Evolutionary conservation across 352 stramenopile species (phyloP).

Genomic region (Saprolegnia parasitica): DNA sequence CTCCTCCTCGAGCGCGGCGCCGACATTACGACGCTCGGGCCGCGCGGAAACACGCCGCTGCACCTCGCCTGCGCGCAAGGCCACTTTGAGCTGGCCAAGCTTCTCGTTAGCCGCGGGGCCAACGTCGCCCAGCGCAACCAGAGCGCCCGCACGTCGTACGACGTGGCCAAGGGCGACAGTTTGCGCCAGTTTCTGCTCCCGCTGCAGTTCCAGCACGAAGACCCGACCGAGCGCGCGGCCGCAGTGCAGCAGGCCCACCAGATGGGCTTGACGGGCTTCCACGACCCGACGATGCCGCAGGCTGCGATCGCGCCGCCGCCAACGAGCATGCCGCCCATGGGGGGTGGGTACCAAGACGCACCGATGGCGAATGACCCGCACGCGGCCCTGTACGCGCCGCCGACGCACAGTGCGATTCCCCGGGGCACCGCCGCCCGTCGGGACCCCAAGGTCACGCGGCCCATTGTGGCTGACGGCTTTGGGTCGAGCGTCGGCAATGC

Average conservation of each 20-base stretch:
- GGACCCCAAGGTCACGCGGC: constrained; percentile 67
- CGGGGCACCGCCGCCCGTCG: constrained; percentile 44
- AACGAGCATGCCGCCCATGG: constrained; percentile 35
- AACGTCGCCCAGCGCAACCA: constrained; percentile 80
- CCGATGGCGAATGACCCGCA: constrained; percentile 43
- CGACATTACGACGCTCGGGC: constrained; percentile 62
- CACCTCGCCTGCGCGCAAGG: constrained; percentile 79
- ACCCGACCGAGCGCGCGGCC: constrained; percentile 22
- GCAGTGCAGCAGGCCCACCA: constrained; percentile 32
- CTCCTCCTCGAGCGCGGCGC: constrained; percentile 59
- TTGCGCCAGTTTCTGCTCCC: constrained; percentile 81
- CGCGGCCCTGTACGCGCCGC: constrained; percentile 53
- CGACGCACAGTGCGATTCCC: constrained; percentile 78
- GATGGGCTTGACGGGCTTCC: constrained; percentile 59
- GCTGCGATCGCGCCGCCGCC: constrained; percentile 17
- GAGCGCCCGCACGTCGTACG: constrained; percentile 71
- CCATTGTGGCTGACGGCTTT: constrained; percentile 85
- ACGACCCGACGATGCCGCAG: constrained; percentile 47
- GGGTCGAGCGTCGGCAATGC: constrained; percentile 86
- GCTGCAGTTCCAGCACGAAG: constrained; percentile 78
- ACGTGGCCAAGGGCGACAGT: constrained; percentile 78
- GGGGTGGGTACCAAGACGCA: constrained; percentile 10
- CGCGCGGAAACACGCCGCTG: constrained; percentile 71
- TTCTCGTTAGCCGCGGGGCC: constrained; percentile 59
- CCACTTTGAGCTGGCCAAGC: constrained; percentile 66